These are phyloP conservation scores for Fusarium ambrosium DNA, from an alignment of 2,329 filamentous ascomycete species.

Conservation along the genomic window DNA sequence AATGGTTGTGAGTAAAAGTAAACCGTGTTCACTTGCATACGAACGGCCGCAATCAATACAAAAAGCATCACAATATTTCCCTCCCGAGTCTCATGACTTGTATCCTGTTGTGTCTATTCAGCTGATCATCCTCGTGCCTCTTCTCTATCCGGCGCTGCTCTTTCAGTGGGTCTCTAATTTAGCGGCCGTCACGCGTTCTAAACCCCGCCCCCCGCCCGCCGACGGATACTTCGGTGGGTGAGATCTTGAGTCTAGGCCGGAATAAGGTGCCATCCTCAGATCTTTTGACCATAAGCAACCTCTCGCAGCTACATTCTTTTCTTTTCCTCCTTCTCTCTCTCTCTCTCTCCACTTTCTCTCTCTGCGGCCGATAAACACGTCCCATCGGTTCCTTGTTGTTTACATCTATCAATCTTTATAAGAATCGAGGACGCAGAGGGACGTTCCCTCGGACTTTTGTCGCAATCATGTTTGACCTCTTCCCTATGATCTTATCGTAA, in stretches of 20 bases:
- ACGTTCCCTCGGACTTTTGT: slow-evolving; percentile 14
- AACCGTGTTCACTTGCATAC: not conserved
- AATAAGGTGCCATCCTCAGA: slow-evolving; percentile 1
- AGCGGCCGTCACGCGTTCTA: slow-evolving; percentile 19
- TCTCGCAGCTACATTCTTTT: slow-evolving; percentile 1
- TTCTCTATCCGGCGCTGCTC: not conserved
- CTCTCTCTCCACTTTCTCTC: slow-evolving; percentile 9
- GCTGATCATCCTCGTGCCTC: slow-evolving; percentile 24
- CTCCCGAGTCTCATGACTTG: not conserved
- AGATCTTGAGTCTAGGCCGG: slow-evolving; percentile 22
- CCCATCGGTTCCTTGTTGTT: not conserved
- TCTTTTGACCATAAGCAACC: slow-evolving; percentile 14
- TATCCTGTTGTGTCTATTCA: slow-evolving; percentile 10
- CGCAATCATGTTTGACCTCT: slow-evolving; percentile 78
- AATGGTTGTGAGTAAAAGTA: not conserved
- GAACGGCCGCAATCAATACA: slow-evolving; percentile 6
- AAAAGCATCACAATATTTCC: not conserved
- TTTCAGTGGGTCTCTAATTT: slow-evolving; percentile 14
- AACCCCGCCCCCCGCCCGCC: slow-evolving; percentile 39
- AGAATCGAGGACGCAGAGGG: slow-evolving; percentile 9
- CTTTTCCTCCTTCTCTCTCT: not conserved
- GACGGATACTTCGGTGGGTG: slow-evolving; percentile 39
- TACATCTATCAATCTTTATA: not conserved
- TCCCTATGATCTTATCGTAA: slow-evolving; percentile 83
- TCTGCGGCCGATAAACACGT: not conserved